Evolutionary conservation across 2,329 filamentous ascomycete species (phyloP), one percentile per base, ranked within the genome.

Genomic region (Botrytis pseudocinerea): DNA sequence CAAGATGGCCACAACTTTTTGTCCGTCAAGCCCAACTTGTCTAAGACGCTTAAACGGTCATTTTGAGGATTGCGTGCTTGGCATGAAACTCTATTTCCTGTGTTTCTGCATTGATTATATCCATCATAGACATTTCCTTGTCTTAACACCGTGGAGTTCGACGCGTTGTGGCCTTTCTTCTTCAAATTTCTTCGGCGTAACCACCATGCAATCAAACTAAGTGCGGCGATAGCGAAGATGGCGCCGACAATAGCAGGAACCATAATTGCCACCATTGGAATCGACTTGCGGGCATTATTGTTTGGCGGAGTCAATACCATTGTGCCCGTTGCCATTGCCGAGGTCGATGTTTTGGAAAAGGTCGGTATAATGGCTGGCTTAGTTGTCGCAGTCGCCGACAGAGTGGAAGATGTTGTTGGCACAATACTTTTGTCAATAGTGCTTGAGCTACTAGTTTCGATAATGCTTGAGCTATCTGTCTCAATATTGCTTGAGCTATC

Each of bases 1-100:
- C 63, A 66, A 38, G 63, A 66, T 9, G 63, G 63, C 63, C 63
- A 66, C 10, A 66, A 38, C 9, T 51, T 66, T 20, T 66, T 66
- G 7, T 51, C 32, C 2, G 32, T 51, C 2, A 51, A 38, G 7
- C 63, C 44, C 4, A 66, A 16, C 1, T 32, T 51, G 4, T 66
- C 44, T 5, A 66, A 6, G 32, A 66, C 25, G 14, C 63, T 66
- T 20, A 25, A 3, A 14, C 63, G 44, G 12, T 42, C 35, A 25
- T 42, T 4, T 54, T 16, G 35, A 20, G 28, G 22, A 10, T 38
- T 35, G 4, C 4, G 6, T 3, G 32, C 32, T 12, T n/a, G 32
- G 32, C 46, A 20, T 25, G 44, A 38, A 25, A 51, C 44, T 12
- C 22, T 66, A 38, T 51, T n/a, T 2, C 44, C 32, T n/a, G 22